Evolutionary conservation across 1,284 basidiomycete species (phyloP), one percentile per base, ranked within the genome.

Genomic region (Ganoderma multipileum): DNA sequence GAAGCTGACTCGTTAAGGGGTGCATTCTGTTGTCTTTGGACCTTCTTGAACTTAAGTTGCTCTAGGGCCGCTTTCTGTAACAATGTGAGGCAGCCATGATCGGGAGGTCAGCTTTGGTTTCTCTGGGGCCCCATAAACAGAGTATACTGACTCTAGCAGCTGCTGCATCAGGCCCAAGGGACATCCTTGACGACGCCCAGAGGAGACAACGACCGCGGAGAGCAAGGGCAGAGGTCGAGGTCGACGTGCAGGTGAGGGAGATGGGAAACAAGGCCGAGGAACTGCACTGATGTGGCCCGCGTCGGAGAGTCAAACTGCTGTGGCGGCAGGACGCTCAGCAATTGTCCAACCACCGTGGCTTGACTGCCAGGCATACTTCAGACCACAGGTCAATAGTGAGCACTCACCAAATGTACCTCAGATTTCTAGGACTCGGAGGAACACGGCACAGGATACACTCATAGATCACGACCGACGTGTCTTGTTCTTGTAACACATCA

Each of bases 271-370:
- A 71, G 68, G 75, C 68, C 69, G 65, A 72, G 62, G 68, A 74
- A 79, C 72, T 71, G 68, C 77, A 79, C 68, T 74, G 70, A 72
- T 72, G 71, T 74, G 71, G 68, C 66, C 70, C 71, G 75, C 75
- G 85, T 87, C 87, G 87, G 87, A 88, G 86, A 85, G 85, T 87
- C 84, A 88, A 87, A 82, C 78, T 79, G 70, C 61, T 81, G 83
- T 86, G 83, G 84, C 84, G 83, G 84, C 84, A 82, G 68, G 67
- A 70, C 70, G 72, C 72, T 73, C 71, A 61, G 33, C 42, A 28
- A 57, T 59, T 64, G 63, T 52, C 64, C 55, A 62, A 52, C 44
- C 57, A 64, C 63, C 63, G 26, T 65, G 30, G 41, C 30, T 63
- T 23, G 33, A 36, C 50, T 57, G n/a, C 50, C 33, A 28, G 39